These are phyloP conservation scores for Echria macrotheca DNA, from an alignment of 495 filamentous ascomycete genomes.

Conservation along the genomic window DNA sequence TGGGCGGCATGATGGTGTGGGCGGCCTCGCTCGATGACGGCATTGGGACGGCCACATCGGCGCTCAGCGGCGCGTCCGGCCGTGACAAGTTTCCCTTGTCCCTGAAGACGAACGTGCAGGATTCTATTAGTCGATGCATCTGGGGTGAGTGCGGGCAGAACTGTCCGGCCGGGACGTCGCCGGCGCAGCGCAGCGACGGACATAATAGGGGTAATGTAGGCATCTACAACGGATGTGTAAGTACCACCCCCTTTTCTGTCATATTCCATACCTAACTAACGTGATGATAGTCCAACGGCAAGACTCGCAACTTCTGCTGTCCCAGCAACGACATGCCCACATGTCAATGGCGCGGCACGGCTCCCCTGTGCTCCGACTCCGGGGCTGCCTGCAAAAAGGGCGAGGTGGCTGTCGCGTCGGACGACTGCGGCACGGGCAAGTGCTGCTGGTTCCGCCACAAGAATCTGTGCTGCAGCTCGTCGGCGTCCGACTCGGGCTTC, in stretches of 20 bases:
- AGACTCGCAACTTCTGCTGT: neutral
- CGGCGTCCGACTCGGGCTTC: too few relatives aligned
- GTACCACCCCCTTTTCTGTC: too few relatives aligned
- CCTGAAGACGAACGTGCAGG: neutral
- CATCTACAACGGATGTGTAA: neutral
- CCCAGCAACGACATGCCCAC: neutral
- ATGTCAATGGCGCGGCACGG: too few relatives aligned
- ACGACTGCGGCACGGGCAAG: too few relatives aligned
- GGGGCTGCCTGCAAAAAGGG: too few relatives aligned
- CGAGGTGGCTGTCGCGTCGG: too few relatives aligned
- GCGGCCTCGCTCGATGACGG: conserved; percentile 27
- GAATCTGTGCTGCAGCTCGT: too few relatives aligned
- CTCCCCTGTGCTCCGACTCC: too few relatives aligned
- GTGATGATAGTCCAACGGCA: too few relatives aligned
- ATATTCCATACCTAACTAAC: too few relatives aligned
- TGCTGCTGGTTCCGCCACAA: too few relatives aligned
- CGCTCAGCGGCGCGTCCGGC: neutral
- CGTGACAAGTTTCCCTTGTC: neutral
- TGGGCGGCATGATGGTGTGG: conserved; percentile 33
- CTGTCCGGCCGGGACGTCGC: neutral
- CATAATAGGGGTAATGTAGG: neutral
- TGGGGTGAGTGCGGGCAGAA: neutral
- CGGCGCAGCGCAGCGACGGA: neutral
- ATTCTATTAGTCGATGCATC: neutral
- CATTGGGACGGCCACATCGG: neutral